A percentile compares a stretch with the other conserved stretches of the same genome.
phyloP scores from a whole-genome alignment of 2,329 filamentous ascomycete genomes.

The Ceratocystis destructans region DNA sequence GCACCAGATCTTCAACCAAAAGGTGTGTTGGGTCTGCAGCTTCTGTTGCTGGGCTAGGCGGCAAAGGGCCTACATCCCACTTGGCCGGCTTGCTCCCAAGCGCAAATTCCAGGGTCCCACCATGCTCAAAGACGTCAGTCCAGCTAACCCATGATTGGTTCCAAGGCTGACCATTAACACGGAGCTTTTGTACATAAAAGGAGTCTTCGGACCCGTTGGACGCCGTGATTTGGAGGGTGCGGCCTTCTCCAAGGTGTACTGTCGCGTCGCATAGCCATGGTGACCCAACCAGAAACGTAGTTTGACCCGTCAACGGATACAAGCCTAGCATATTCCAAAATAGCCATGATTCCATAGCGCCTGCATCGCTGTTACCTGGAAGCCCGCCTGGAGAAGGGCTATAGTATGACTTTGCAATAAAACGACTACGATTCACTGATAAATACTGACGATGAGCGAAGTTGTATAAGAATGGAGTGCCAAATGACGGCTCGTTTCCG shows the following conservation, averaged over 20 bases:
- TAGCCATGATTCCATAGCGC: slow-evolving; percentile 58
- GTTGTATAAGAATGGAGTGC: slow-evolving; percentile 55
- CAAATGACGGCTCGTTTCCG: slow-evolving; percentile 55
- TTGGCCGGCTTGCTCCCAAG: slow-evolving; percentile 38
- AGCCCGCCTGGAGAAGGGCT: slow-evolving; percentile 40
- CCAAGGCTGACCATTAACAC: slow-evolving; percentile 51
- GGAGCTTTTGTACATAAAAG: slow-evolving; percentile 51
- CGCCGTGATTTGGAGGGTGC: slow-evolving; percentile 40
- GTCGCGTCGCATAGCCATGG: slow-evolving; percentile 49
- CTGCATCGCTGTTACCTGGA: slow-evolving; percentile 57
- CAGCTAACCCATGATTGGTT: slow-evolving; percentile 51
- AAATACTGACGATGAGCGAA: slow-evolving; percentile 50
- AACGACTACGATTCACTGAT: slow-evolving; percentile 43
- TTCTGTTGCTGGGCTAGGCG: slow-evolving; percentile 40
- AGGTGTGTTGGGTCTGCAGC: neutral
- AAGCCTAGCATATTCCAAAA: slow-evolving; percentile 56
- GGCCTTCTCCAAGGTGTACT: slow-evolving; percentile 43
- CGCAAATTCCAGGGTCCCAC: slow-evolving; percentile 50
- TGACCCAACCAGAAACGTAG: slow-evolving; percentile 50
- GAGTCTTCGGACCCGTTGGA: slow-evolving; percentile 26
- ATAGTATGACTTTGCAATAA: slow-evolving; percentile 47
- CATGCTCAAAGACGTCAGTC: slow-evolving; percentile 50
- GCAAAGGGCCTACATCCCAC: slow-evolving; percentile 47
- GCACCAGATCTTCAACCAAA: neutral
- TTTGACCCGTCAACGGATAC: slow-evolving; percentile 55